Percentiles rank a stretch among this genome's conserved stretches.
These are phyloP conservation scores for Lipomyces sp. DNA, from an alignment of 805 yeast species.

Conservation along the genomic window DNA sequence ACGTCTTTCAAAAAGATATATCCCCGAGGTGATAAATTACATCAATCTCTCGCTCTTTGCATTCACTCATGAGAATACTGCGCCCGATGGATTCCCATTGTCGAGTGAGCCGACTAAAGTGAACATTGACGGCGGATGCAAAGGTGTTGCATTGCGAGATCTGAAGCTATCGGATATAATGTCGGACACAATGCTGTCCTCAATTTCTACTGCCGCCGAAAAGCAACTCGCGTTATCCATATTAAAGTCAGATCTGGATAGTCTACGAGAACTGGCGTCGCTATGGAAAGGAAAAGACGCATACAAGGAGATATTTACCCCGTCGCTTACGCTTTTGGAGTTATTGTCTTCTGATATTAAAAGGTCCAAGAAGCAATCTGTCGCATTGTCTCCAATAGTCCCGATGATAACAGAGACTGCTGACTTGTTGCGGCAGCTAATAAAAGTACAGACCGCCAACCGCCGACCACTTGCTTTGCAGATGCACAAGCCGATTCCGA, in stretches of 20 bases:
- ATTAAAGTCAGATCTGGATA: constrained; percentile 15
- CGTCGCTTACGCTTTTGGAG: constrained; percentile 22
- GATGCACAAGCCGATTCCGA: constrained; percentile 76
- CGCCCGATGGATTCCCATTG: constrained; percentile 19
- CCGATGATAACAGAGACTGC: constrained; percentile 2
- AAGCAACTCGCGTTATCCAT: constrained; percentile 20
- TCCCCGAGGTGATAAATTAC: constrained; percentile 63
- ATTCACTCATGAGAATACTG: neutral
- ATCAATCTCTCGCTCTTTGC: constrained; percentile 42
- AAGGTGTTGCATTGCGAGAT: constrained; percentile 1
- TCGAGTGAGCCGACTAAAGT: constrained; percentile 2
- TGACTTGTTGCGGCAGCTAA: constrained; percentile 45
- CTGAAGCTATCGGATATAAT: constrained; percentile 19
- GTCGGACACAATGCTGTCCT: constrained; percentile 10
- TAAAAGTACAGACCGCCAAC: constrained; percentile 37
- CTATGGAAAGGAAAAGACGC: constrained; percentile 36
- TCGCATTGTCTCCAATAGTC: neutral
- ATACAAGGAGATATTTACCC: constrained; percentile 34
- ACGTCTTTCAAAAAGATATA: constrained; percentile 68
- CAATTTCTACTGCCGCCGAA: constrained; percentile 16
- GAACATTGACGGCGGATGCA: constrained; percentile 5
- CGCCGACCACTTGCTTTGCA: constrained; percentile 77
- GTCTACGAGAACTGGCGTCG: constrained; percentile 27
- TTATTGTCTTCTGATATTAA: constrained; percentile 3
- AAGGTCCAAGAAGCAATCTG: constrained; percentile 6